A percentile compares a stretch with the other conserved stretches of the same genome.
Evolutionary conservation across 768 basidiomycete genomes (phyloP).

Genomic region (Chalciporus sphaerocephalus): DNA sequence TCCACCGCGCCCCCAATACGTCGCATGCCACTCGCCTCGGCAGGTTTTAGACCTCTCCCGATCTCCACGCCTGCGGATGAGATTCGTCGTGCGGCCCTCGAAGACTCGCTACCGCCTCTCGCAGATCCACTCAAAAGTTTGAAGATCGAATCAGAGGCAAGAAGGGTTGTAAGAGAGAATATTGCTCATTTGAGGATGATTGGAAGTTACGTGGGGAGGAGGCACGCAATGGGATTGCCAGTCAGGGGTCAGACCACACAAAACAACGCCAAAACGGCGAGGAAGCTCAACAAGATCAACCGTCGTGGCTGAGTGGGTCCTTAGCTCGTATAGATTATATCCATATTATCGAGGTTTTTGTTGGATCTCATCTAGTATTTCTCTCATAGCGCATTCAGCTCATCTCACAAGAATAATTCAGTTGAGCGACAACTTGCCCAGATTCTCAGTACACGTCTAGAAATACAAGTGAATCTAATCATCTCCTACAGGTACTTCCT

Average conservation of each 20-base stretch:
- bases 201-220: slow-evolving; percentile 87
- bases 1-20: slow-evolving; percentile 65
- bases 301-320: slow-evolving; percentile 40
- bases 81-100: slow-evolving; percentile 24
- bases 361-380: slow-evolving; percentile 4
- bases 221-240: slow-evolving; percentile 90
- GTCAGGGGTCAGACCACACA: slow-evolving; percentile 94
- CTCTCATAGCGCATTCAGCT: background rate
- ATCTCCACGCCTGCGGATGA: slow-evolving; percentile 33
- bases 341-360: slow-evolving; percentile 1
- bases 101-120: slow-evolving; percentile 34
- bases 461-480: slow-evolving; percentile 50
- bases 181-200: slow-evolving; percentile 92
- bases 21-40: slow-evolving; percentile 60
- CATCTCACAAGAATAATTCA: background rate
- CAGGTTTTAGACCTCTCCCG: slow-evolving; percentile 46
- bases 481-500: slow-evolving; percentile 91
- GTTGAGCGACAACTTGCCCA: slow-evolving; percentile 5
- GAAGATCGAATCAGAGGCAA: slow-evolving; percentile 85
- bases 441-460: slow-evolving; percentile 4
- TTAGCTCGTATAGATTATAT: slow-evolving; percentile 9
- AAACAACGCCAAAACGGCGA: slow-evolving; percentile 87
- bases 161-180: slow-evolving; percentile 79
- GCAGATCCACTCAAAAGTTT: slow-evolving; percentile 67
- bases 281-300: slow-evolving; percentile 82